Conservation (phyloP, 1,284 basidiomycete genomes). For the Boletus sp. region DNA sequence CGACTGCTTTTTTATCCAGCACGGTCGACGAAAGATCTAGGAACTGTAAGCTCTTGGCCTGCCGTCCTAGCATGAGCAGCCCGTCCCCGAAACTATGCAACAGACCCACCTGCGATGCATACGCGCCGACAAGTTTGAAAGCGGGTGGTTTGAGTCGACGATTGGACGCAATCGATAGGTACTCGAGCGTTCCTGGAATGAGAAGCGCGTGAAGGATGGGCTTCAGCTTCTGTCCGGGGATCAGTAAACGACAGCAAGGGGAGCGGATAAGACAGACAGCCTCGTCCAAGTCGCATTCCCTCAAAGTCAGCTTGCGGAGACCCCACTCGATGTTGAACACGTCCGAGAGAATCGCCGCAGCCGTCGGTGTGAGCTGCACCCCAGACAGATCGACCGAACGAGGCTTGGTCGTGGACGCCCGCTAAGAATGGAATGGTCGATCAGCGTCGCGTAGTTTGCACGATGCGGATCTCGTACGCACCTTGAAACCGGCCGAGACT, state of each 20-base stretch:
- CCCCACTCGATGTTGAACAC: constrained; percentile 90
- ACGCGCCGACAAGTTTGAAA: constrained; percentile 81
- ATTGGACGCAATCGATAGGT: constrained; percentile 86
- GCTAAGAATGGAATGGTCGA: constrained; percentile 34
- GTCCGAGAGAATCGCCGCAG: constrained; percentile 80
- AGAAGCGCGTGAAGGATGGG: constrained; percentile 88
- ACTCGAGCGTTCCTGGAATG: constrained; percentile 78
- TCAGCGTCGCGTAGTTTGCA: constrained; percentile 9
- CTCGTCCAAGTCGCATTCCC: constrained; percentile 79
- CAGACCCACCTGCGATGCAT: constrained; percentile 45
- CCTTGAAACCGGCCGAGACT: constrained; percentile 71
- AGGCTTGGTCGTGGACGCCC: constrained; percentile 50
- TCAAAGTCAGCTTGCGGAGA: constrained; percentile 74
- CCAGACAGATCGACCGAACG: constrained; percentile 76
- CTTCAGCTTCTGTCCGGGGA: constrained; percentile 63
- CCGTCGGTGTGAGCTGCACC: constrained; percentile 65
- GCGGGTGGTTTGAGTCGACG: constrained; percentile 73
- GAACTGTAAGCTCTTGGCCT: constrained; percentile 77
- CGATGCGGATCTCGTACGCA: constrained; percentile 15
- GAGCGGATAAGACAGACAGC: constrained; percentile 41
- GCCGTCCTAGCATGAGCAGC: constrained; percentile 6
- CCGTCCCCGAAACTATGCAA: background rate
- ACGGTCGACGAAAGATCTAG: constrained; percentile 87
- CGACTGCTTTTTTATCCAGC: constrained; percentile 81
- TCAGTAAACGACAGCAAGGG: constrained; percentile 10